Conservation (phyloP, 371 early-diverging fungal genomes). For the Lichtheimia ramosa region DNA sequence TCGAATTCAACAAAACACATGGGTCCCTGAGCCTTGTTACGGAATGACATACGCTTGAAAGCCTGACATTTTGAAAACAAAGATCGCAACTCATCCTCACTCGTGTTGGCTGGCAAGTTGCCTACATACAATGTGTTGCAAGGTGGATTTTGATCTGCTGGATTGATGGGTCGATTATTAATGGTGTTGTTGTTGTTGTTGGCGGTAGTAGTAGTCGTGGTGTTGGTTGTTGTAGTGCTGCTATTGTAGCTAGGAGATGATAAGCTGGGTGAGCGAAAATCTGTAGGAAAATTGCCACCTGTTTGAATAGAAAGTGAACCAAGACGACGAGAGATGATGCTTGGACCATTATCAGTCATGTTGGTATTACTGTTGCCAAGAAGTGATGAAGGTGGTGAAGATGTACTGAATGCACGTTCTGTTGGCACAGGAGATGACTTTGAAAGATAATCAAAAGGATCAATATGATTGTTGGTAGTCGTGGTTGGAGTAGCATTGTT, state of each 20-base stretch:
- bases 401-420: slow-evolving; percentile 16
- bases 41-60: slow-evolving; percentile 82
- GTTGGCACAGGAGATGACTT: slow-evolving; percentile 23
- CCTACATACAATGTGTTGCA: slow-evolving; percentile 93
- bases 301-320: slow-evolving; percentile 17
- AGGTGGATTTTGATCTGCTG: slow-evolving; percentile 86
- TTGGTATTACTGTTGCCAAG: not conserved
- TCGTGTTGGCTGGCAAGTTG: slow-evolving; percentile 77
- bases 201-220: slow-evolving; percentile 13
- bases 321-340: slow-evolving; percentile 8
- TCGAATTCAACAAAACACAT: slow-evolving; percentile 93
- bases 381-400: slow-evolving; percentile 7
- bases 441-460: slow-evolving; percentile 69
- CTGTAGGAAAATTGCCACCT: slow-evolving; percentile 9
- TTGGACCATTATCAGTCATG: not conserved
- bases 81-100: slow-evolving; percentile 79
- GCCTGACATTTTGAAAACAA: slow-evolving; percentile 74
- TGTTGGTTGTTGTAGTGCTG: slow-evolving; percentile 15
- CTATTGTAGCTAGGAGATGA: slow-evolving; percentile 17
- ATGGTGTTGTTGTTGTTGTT: slow-evolving; percentile 7
- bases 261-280: slow-evolving; percentile 19
- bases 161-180: slow-evolving; percentile 33
- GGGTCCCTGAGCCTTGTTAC: slow-evolving; percentile 73
- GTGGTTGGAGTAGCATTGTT: no score
- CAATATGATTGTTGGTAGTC: slow-evolving; percentile 62